A percentile compares a stretch with the other conserved stretches of the same genome.
Conservation (phyloP, 176 grass and related monocot genomes). For the Poa annua region DNA sequence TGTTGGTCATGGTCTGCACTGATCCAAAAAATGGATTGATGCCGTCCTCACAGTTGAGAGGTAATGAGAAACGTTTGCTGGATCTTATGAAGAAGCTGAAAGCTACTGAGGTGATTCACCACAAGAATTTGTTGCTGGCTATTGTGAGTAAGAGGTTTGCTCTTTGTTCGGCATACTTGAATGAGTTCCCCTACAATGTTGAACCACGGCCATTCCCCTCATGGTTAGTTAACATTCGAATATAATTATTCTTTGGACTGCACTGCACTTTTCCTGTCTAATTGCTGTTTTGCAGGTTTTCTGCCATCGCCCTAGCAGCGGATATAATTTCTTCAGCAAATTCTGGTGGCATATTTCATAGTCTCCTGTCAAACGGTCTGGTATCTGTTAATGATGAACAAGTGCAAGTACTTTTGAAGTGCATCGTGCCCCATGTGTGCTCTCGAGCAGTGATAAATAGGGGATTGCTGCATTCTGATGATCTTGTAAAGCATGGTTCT, state of each 20-base stretch:
- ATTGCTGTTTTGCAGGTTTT: constrained; percentile 68
- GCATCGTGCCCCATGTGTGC: constrained; percentile 68
- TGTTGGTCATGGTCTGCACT: constrained; percentile 83
- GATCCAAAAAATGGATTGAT: constrained; percentile 92
- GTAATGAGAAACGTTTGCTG: constrained; percentile 84
- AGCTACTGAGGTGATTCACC: constrained; percentile 64
- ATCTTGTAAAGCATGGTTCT: constrained; percentile 87
- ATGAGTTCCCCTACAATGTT: constrained; percentile 78
- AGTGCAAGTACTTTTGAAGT: constrained; percentile 70
- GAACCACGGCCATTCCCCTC: constrained; percentile 64
- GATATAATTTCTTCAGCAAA: constrained; percentile 76
- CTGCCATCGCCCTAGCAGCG: constrained; percentile 74
- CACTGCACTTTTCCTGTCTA: constrained; percentile 34
- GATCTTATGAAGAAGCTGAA: constrained; percentile 92
- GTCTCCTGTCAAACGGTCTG: constrained; percentile 52
- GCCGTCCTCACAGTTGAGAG: constrained; percentile 69
- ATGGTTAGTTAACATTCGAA: constrained; percentile 62
- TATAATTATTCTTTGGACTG: constrained; percentile 28
- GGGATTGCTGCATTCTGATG: constrained; percentile 84
- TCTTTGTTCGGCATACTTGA: constrained; percentile 82
- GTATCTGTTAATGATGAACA: constrained; percentile 61
- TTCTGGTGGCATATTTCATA: constrained; percentile 46
- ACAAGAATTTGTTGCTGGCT: constrained; percentile 71
- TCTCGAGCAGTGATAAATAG: constrained; percentile 79
- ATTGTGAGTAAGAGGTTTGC: constrained; percentile 65